phyloP scores from a whole-genome alignment of 1,284 basidiomycete genomes.

The Cryptococcus sp. region DNA sequence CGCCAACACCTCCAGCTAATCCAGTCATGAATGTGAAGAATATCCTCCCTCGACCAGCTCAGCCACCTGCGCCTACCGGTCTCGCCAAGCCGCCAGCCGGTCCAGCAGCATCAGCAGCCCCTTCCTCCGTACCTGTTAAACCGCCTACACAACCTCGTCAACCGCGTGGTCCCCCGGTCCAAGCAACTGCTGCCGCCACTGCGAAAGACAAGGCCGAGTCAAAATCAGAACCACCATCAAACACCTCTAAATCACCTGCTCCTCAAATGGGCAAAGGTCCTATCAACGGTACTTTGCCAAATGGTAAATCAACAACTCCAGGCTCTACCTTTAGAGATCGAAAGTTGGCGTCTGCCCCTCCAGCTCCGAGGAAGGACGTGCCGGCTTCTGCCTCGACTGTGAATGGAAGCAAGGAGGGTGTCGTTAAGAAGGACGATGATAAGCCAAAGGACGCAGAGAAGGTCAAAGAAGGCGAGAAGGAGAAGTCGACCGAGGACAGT shows the following conservation, averaged over 20 bases:
- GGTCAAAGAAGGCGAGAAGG: slow-evolving; percentile 9
- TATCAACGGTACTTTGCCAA: neutral
- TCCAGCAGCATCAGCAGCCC: neutral
- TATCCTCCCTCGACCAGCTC: slow-evolving; percentile 1
- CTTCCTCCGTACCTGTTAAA: neutral
- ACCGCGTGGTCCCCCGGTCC: neutral
- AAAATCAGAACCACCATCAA: neutral
- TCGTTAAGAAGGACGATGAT: neutral
- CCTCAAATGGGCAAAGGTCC: neutral
- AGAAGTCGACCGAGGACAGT: slow-evolving; percentile 45
- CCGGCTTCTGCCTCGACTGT: slow-evolving; percentile 1
- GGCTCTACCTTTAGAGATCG: neutral
- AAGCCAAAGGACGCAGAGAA: neutral
- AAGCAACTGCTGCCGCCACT: neutral
- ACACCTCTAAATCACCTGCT: neutral
- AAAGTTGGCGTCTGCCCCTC: neutral
- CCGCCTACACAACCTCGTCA: slow-evolving; percentile 1
- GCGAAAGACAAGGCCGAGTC: slow-evolving; percentile 4
- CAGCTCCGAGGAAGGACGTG: slow-evolving; percentile 1
- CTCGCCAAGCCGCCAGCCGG: neutral
- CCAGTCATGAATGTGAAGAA: neutral
- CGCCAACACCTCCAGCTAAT: neutral
- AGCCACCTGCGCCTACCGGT: neutral
- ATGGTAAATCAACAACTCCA: neutral
- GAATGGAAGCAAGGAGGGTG: neutral